Conservation (phyloP, 225 moss, liverwort and hornwort species). For the Pleurozium schreberi region DNA sequence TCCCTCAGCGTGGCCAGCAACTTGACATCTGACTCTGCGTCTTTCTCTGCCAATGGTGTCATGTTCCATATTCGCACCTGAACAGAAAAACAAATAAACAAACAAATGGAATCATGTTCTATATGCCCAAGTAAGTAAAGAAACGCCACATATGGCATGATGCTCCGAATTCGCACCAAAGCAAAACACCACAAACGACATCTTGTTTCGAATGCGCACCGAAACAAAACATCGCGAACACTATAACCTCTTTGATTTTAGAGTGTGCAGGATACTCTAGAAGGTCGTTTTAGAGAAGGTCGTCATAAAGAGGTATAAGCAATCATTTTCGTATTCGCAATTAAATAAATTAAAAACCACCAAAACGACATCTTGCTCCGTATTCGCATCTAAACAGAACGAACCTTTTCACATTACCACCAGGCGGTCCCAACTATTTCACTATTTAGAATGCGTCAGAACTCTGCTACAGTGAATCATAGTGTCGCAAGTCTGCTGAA, state of each 20-base stretch:
- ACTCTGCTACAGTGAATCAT: not conserved
- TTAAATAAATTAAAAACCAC: not conserved
- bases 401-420: not conserved
- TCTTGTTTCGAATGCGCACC: not conserved
- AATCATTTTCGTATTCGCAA: not conserved
- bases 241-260: too few relatives aligned
- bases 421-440: not conserved
- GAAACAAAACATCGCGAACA: not conserved
- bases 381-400: slow-evolving; percentile 26
- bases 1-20: slow-evolving; percentile 87
- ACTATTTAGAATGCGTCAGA: not conserved
- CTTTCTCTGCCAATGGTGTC: slow-evolving; percentile 52
- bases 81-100: not conserved
- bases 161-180: slow-evolving; percentile 55
- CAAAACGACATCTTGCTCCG: slow-evolving; percentile 50
- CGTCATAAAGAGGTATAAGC: too few relatives aligned
- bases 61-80: slow-evolving; percentile 97
- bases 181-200: not conserved
- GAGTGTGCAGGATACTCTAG: not conserved
- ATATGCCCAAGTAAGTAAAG: slow-evolving; percentile 22
- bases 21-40: slow-evolving; percentile 47
- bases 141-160: slow-evolving; percentile 5
- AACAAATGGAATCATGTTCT: slow-evolving; percentile 45
- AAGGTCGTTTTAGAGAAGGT: not conserved
- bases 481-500: not conserved